Base-by-base conservation (phyloP, 2,329 filamentous ascomycete species). In the Aspergillus glaucus region DNA sequence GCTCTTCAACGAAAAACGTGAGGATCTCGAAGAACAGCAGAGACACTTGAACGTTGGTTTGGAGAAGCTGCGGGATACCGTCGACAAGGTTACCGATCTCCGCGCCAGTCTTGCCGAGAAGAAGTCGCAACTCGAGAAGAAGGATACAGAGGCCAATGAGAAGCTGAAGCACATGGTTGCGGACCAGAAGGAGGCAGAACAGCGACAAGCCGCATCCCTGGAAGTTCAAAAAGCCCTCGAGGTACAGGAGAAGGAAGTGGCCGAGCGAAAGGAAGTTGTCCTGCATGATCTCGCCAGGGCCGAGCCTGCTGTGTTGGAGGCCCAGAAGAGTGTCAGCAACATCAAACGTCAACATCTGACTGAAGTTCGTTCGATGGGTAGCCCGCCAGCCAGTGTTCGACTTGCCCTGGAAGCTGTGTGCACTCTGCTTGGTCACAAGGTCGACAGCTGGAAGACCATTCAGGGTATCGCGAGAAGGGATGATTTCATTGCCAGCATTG, bases 341-440 rank as follows among this genome's bases (percentile, higher is more conserved):
- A 98, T 98, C 76, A 98, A 97, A 77, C 84, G 87, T 65, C 90
- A 95, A 67, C 93, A 98, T 69, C 79, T 98, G 56, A 96, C 91
- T 10, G 93, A 98, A 82, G 92, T 98, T 45, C 84, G 93, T 65
- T 95, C 92, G 56, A 97, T 98, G 93, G 84, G 85, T 57, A 94
- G 89, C 61, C 93, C 93, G 6, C 93, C 93, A 7, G 79, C 84
- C 58, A 89, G 90, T 76, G 94, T 98, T 59, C 86, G 89, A 63
- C 82, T 97, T 59, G 89, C 93, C 2, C 79, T 98, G 50, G 92
- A 97, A 65, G 88, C 93, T n/a, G 94, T 98, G 5, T 97, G 93
- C 74, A 93, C 91, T 0, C 75, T 98, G 43, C 82, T 98, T 47
- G 92, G 92, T 12, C 89, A 97, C 73, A 93, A 87, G 68, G 85